Base-by-base conservation (phyloP, 371 early-diverging fungal species). In the Mortierella sp. region DNA sequence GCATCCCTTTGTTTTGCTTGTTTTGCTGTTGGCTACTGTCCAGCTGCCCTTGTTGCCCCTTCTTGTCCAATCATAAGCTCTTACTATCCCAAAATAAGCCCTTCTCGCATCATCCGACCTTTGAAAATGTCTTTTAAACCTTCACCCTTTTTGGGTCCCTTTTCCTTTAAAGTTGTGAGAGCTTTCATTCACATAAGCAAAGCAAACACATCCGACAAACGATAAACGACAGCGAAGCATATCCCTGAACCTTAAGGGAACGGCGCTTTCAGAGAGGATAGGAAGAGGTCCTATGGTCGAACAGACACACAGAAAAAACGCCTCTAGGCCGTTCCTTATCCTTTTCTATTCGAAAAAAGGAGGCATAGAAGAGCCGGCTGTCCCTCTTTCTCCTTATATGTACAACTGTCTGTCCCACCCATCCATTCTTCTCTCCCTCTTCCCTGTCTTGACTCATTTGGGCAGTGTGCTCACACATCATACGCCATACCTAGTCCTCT, bases 151-250 rank as follows among this genome's bases (percentile, higher is more conserved):
- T 38, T 31, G 9, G 68, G 24, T 24, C 11, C 68, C 42, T 38
- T 38, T 28, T 11, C 13, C 21, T 38, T 65, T 21, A 0, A 2
- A 16, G 3, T 38, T 16, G 19, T 63, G 63, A 34, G 68, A 38
- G 68, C 65, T 21, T 34, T 1, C 38, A 34, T 65, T 65, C 65
- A 65, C 65, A 65, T 65, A 65, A 65, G 65, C 65, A 65, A 24
- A 38, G 42, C 42, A 38, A 38, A 38, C 42, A 38, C 42, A 38
- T 38, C 50, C 50, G 50, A 50, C 34, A 34, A 65, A 42, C 58
- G 58, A 24, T 9, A 34, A 65, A 24, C 42, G 14, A 65, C 16
- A 50, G 16, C 50, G 50, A 50, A 13, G 3, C 16, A 50, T 10
- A 38, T 38, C 68, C 68, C 10, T 65, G 38, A 65, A 65, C 38